Conservation (phyloP, 78 protist species). For the Dictyostelium capitatum region DNA sequence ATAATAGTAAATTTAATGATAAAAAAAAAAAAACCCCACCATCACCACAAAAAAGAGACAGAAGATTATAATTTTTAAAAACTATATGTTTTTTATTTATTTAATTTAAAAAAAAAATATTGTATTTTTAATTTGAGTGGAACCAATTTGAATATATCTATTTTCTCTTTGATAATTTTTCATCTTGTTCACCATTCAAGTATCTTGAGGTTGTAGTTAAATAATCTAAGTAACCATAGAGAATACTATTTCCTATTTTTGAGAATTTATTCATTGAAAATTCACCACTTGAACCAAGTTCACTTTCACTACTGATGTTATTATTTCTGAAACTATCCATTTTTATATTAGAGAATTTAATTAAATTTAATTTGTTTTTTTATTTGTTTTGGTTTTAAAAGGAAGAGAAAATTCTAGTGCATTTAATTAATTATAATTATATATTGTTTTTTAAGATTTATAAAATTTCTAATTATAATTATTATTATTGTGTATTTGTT, state of each 20-base stretch:
- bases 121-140: no score
- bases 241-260: not conserved
- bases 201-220: not conserved
- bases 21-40: no score
- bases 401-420: not conserved
- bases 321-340: constrained; percentile 2
- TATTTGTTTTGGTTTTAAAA: not conserved
- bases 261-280: not conserved
- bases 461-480: not conserved
- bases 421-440: constrained; percentile 2
- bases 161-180: no score
- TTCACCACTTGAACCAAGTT: constrained; percentile 13
- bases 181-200: not conserved
- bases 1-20: no score
- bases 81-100: no score
- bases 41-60: no score
- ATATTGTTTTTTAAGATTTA: not conserved
- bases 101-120: no score
- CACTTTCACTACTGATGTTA: not conserved
- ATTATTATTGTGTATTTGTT: not conserved
- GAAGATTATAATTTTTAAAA: no score
- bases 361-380: not conserved
- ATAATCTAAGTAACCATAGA: not conserved
- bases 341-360: not conserved
- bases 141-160: no score